phyloP scores from a whole-genome alignment of 2,329 filamentous ascomycete species.

The Conoideocrella luteorostrata region DNA sequence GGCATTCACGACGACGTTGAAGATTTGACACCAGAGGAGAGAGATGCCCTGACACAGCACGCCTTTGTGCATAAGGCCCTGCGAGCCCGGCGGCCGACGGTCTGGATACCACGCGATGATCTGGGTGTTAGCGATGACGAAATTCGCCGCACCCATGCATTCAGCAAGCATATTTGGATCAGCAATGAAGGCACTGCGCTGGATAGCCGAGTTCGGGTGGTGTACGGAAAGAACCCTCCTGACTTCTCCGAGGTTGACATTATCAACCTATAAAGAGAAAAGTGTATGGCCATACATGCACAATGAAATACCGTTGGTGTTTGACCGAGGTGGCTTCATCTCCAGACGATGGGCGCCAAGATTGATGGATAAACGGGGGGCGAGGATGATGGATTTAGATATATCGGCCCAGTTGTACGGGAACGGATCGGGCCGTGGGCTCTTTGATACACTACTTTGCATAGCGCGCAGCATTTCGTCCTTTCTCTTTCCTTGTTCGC shows the following conservation, averaged over 20 bases:
- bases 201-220: slow-evolving; percentile 73
- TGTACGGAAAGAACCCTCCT: slow-evolving; percentile 79
- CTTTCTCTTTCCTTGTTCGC: too few species aligned
- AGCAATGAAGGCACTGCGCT: slow-evolving; percentile 88
- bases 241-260: slow-evolving; percentile 86
- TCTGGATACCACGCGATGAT: slow-evolving; percentile 92
- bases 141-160: slow-evolving; percentile 66
- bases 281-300: too few species aligned
- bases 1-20: slow-evolving; percentile 90
- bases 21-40: slow-evolving; percentile 83
- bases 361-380: not conserved
- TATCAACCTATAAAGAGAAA: slow-evolving; percentile 62
- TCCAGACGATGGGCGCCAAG: too few species aligned
- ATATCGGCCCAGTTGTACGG: too few species aligned
- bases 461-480: slow-evolving; percentile 3
- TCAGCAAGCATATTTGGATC: slow-evolving; percentile 82
- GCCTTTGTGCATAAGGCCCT: slow-evolving; percentile 89
- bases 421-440: too few species aligned
- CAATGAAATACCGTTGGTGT: too few species aligned
- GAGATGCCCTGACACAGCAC: slow-evolving; percentile 76
- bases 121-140: slow-evolving; percentile 90
- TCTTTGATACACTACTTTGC: slow-evolving; percentile 1
- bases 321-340: too few species aligned
- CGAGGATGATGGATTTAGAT: too few species aligned
- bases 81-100: slow-evolving; percentile 73